phyloP scores from a whole-genome alignment of 495 filamentous ascomycete species.

The Hamigera avellanea region DNA sequence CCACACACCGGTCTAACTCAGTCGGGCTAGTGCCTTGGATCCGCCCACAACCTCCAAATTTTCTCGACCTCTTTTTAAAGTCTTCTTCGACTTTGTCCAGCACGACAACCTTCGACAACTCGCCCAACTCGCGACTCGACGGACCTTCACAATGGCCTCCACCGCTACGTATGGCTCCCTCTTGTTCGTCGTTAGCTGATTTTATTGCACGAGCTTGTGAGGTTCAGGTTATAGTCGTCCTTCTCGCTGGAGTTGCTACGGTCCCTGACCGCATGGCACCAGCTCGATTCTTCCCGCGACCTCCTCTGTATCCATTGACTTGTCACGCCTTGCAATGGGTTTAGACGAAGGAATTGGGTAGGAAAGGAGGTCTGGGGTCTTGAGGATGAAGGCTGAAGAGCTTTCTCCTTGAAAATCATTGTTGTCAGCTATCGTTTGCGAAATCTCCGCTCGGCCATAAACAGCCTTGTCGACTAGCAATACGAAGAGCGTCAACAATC shows the following conservation, averaged over 20 bases:
- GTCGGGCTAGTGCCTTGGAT: slow-evolving; percentile 8
- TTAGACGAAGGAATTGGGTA: slow-evolving; percentile 28
- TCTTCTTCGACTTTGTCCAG: slow-evolving; percentile 18
- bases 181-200: slow-evolving; percentile 18
- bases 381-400: slow-evolving; percentile 54
- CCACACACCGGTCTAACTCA: slow-evolving; percentile 9
- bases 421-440: slow-evolving; percentile 40
- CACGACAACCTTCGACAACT: slow-evolving; percentile 28
- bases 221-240: slow-evolving; percentile 57
- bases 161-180: slow-evolving; percentile 52
- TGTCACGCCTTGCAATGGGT: slow-evolving; percentile 13
- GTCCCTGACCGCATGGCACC: slow-evolving; percentile 40
- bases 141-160: slow-evolving; percentile 38
- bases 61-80: slow-evolving; percentile 4
- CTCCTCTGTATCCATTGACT: slow-evolving; percentile 35
- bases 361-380: slow-evolving; percentile 54
- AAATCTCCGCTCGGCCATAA: not conserved
- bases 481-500: slow-evolving; percentile 34
- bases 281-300: slow-evolving; percentile 69
- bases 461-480: slow-evolving; percentile 10
- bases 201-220: slow-evolving; percentile 37
- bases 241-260: slow-evolving; percentile 61
- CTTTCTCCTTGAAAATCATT: slow-evolving; percentile 80
- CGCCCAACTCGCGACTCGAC: slow-evolving; percentile 29
- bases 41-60: slow-evolving; percentile 26